Conservation (phyloP, 2,329 filamentous ascomycete species). For the Aureobasidium sp. region DNA sequence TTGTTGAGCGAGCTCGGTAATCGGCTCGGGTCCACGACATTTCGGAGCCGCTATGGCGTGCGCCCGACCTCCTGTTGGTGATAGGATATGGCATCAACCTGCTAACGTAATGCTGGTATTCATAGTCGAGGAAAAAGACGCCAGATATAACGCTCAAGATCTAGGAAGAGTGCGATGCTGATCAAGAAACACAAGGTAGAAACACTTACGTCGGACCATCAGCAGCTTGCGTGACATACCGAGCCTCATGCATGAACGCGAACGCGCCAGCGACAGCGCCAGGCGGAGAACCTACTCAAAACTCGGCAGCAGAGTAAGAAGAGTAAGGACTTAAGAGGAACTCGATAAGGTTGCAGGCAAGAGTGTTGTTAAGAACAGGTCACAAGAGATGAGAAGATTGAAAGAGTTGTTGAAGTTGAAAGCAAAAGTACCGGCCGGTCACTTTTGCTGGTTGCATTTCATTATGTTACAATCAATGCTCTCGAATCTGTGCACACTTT, state of each 20-base stretch:
- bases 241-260: neutral
- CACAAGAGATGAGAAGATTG: conserved; percentile 6
- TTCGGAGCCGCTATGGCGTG: neutral
- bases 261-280: neutral
- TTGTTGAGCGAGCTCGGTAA: conserved; percentile 6
- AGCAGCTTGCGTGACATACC: conserved; percentile 1
- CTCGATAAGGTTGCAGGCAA: neutral
- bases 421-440: conserved; percentile 6
- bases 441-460: conserved; percentile 16
- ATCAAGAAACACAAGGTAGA: neutral
- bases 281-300: too few species aligned
- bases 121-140: neutral
- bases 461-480: conserved; percentile 34
- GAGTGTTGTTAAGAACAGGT: neutral
- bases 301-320: too few species aligned
- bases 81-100: neutral
- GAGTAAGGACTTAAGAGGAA: neutral
- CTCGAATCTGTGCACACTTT: conserved; percentile 26
- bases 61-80: neutral
- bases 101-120: neutral
- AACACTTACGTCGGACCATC: neutral
- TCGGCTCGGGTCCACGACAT: neutral
- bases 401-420: conserved; percentile 6
- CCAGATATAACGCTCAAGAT: neutral
- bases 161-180: neutral